Percentiles rank a stretch among this genome's conserved stretches.
Conservation (phyloP, 352 stramenopile genomes). For the Phytopythium boreale region DNA sequence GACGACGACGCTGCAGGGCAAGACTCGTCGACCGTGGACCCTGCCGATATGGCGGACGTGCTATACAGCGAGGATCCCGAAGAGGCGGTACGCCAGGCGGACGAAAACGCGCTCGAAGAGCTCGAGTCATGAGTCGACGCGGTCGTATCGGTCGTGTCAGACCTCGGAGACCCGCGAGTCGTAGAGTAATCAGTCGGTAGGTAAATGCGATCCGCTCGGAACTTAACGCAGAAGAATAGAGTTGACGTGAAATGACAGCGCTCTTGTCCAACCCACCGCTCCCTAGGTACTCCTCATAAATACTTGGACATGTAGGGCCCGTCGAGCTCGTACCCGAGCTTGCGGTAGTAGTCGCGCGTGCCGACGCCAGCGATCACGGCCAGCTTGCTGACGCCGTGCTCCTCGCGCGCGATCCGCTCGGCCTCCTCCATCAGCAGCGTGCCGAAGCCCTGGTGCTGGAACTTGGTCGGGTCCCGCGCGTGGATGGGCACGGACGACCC, state of each 20-base stretch:
- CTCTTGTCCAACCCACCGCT: no score
- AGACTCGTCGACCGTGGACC: background rate
- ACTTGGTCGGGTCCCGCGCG: conserved; percentile 93
- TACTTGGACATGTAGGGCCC: conserved; percentile 97
- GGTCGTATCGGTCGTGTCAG: no score
- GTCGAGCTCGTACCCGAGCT: conserved; percentile 96
- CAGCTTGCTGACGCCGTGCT: conserved; percentile 95
- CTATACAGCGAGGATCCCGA: conserved; percentile 28
- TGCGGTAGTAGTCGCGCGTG: conserved; percentile 96
- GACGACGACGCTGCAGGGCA: background rate
- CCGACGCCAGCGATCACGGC: conserved; percentile 96
- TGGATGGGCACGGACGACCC: conserved; percentile 95
- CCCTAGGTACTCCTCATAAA: conserved; percentile 47
- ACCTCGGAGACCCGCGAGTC: no score
- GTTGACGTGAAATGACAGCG: background rate
- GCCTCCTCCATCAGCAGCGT: conserved; percentile 97
- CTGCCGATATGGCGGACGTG: conserved; percentile 20
- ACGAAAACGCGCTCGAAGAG: conserved; percentile 22
- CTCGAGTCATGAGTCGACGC: conserved; percentile 8
- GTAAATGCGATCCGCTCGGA: background rate
- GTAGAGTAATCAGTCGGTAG: background rate
- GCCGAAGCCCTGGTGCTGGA: conserved; percentile 96
- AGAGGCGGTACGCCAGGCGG: conserved; percentile 25
- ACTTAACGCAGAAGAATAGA: conserved; percentile 1
- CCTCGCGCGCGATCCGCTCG: conserved; percentile 93